phyloP scores from a whole-genome alignment of 441 rosid genomes.

The Euphorbia corollata region DNA sequence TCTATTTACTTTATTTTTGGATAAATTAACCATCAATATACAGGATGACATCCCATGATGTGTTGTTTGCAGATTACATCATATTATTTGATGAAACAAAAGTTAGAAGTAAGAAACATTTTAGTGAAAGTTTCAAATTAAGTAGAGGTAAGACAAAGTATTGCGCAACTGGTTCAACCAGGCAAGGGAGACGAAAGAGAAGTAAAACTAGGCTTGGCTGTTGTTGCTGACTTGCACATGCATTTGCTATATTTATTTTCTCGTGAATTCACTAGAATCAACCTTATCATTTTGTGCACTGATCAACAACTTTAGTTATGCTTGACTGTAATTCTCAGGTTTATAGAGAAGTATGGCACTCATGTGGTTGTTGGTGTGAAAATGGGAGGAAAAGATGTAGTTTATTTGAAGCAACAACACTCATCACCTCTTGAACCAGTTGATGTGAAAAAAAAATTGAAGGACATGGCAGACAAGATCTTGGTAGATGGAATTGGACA shows the following conservation, averaged over 20 bases:
- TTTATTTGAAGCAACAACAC: conserved; percentile 78
- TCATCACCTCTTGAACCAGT: conserved; percentile 64
- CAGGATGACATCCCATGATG: no score
- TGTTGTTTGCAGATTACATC: no score
- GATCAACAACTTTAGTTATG: neutral
- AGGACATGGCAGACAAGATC: conserved; percentile 81
- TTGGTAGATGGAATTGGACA: conserved; percentile 29
- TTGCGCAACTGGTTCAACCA: no score
- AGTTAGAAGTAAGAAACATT: no score
- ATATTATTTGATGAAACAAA: no score
- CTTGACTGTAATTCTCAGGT: conserved; percentile 36
- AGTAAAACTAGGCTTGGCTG: no score
- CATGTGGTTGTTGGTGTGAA: conserved; percentile 82
- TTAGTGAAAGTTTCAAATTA: no score
- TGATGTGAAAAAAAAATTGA: conserved; percentile 64
- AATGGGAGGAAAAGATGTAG: conserved; percentile 93
- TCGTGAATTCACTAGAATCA: neutral
- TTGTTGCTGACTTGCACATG: neutral
- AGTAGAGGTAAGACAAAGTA: no score
- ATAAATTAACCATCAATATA: no score
- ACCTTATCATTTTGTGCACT: neutral
- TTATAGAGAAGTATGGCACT: conserved; percentile 81
- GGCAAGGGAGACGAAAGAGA: no score
- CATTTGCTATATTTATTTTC: neutral
- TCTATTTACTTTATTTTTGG: no score